Percentiles rank a stretch among this genome's conserved stretches.
These are phyloP conservation scores for Leptomonas seymouri DNA, from an alignment of 208 protist species.

Conservation along the genomic window DNA sequence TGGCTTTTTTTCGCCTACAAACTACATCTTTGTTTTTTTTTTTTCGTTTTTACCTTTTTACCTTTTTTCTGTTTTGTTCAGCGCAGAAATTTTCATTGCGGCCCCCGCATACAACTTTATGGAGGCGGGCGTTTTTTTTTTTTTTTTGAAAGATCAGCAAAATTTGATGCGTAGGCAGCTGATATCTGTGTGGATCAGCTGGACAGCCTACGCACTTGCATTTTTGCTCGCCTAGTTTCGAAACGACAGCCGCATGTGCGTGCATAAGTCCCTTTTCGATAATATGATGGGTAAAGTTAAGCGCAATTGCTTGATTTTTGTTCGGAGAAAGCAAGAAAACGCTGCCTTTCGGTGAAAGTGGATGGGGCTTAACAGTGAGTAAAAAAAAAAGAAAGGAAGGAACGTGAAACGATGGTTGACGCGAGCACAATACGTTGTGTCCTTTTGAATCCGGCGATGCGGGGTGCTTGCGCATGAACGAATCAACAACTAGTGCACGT, in stretches of 20 bases:
- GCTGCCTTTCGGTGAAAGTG: too few relatives aligned
- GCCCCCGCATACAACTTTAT: neutral
- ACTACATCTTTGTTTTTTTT: neutral
- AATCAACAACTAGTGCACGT: too few relatives aligned
- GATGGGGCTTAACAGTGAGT: too few relatives aligned
- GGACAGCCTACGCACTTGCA: neutral
- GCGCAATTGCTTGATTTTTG: too few relatives aligned
- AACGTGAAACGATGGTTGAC: too few relatives aligned
- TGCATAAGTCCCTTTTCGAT: neutral
- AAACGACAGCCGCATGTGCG: neutral
- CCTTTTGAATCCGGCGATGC: too few relatives aligned
- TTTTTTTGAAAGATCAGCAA: neutral
- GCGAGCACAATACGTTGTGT: too few relatives aligned
- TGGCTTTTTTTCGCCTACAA: neutral
- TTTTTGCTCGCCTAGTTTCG: neutral
- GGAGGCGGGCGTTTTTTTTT: constrained; percentile 3
- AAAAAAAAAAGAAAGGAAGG: too few relatives aligned
- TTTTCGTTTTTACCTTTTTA: neutral
- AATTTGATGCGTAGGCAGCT: neutral
- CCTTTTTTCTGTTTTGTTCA: neutral
- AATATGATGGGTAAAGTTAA: too few relatives aligned
- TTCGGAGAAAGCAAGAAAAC: too few relatives aligned
- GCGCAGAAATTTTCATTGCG: neutral
- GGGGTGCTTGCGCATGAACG: too few relatives aligned
- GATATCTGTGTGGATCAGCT: constrained; percentile 9